Evolutionary conservation across 495 filamentous ascomycete genomes (phyloP), one percentile per base, ranked within the genome.

Genomic region (Schizothecium vesticola): DNA sequence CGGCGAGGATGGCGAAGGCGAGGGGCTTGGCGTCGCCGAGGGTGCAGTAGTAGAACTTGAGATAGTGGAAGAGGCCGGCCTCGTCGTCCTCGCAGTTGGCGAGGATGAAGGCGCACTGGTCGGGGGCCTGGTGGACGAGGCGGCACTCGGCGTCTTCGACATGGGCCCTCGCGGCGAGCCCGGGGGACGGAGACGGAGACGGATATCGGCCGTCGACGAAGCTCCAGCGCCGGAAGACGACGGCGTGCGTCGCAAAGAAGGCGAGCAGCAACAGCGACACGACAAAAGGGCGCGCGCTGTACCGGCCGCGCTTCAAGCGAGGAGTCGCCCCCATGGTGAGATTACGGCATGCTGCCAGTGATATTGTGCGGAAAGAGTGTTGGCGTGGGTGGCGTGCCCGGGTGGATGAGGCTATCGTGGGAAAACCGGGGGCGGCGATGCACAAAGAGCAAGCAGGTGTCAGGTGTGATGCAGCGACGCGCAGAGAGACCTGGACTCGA

Each of bases 21-120:
- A 97, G 61, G 3, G 89, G 87, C 73, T 92, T 86, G n/a, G 81
- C 88, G 69, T 88, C 77, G 61, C 83, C 84, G 25, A 96, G 80
- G 28, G 81, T 80, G 83, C 96, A 99, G 77, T 98, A 99, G 80
- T 97, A 98, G 36, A 99, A 84, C 16, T 87, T 84, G 19, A 99
- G 86, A 78, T 98, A 98, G 61, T 93, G 91, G 59, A 97, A 79
- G 51, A 98, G 82, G 36, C 94, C 95, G 64, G 94, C 90, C 79
- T 97, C 91, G 76, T 97, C 92, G 74, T 96, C 93, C 19, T 85
- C 82, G 74, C 96, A 99, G 76, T 97, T 91, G 59, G 80, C 82
- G 66, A 82, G 85, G 65, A 97, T 85, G 78, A 94, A 99, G 65
- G 88, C 88, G 81, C 96, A 99, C 80, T 97, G 87, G 78, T 97